phyloP scores from a whole-genome alignment of 257 asterid genomes.

The Solanum chilense region DNA sequence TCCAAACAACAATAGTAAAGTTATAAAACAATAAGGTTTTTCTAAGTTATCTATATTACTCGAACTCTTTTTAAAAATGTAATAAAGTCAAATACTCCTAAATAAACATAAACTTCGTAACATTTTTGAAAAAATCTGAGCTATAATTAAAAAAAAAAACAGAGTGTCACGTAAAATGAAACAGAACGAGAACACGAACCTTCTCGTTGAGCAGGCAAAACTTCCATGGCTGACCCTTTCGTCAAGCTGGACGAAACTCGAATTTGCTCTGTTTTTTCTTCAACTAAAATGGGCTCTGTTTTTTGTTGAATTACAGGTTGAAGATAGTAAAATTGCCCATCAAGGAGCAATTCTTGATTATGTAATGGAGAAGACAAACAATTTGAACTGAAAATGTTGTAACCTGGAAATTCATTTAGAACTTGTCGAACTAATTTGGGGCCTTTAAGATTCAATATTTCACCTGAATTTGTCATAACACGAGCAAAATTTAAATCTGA shows the following conservation, averaged over 20 bases:
- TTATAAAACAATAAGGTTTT: no score
- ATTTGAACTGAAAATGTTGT: conserved; percentile 12
- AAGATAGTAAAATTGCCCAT: conserved; percentile 22
- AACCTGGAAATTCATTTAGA: conserved; percentile 21
- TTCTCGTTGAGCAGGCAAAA: conserved; percentile 14
- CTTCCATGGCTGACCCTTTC: conserved; percentile 16
- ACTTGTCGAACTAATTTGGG: conserved; percentile 29
- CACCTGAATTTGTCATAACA: conserved; percentile 29
- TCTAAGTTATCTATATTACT: not conserved
- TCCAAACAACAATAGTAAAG: no score
- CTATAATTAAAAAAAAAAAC: no score
- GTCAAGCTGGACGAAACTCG: conserved; percentile 6
- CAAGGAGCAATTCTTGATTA: conserved; percentile 16
- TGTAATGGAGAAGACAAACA: conserved; percentile 9
- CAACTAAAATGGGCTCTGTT: not conserved
- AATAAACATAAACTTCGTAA: not conserved
- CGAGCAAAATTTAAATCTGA: conserved; percentile 2
- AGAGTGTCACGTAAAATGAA: not conserved
- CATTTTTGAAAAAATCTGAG: not conserved
- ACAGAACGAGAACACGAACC: not conserved
- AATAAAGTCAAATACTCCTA: not conserved
- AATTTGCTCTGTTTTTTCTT: not conserved
- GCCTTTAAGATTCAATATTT: conserved; percentile 18
- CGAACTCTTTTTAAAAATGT: not conserved
- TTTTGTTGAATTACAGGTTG: not conserved